Evolutionary conservation across 768 basidiomycete species (phyloP), one percentile per base, ranked within the genome.

Genomic region (Solioccasus polychromus): DNA sequence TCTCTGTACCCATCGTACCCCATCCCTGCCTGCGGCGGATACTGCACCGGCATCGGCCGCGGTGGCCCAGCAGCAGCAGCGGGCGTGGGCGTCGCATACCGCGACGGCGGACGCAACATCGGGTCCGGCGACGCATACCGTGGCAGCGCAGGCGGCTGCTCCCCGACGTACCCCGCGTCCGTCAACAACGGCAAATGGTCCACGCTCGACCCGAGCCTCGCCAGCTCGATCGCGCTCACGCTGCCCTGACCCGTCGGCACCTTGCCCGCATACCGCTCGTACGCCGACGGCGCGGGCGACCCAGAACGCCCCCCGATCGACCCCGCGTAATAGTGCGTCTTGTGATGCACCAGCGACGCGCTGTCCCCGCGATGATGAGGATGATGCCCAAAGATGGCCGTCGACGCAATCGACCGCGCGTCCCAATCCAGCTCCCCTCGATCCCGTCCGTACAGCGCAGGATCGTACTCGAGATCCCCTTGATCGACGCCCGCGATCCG

Each of bases 391-490:
- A 85, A 69, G 37, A 83, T 57, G 22, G 71, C 75, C 0, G 76
- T 73, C 9, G 83, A 83, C 6, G 82, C 75, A 53, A 92, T 72
- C 0, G 89, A 92, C 8, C 83, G 80, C 35, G 76, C 74, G 54
- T 96, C 93, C 91, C 89, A 95, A 56, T 94, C 91, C 38, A 83
- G 61, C 63, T 95, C 90, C 42, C 88, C 90, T 48, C 86, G 75
- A 60, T 92, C 90, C 14, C 88, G 81, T 53, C 75, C 77, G 57
- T 92, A 92, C 17, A 88, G 66, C 7, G 65, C 71, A n/a, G 85
- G 88, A 57, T 92, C 90, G 60, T 89, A 91, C 62, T 85, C 88
- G 37, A 92, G 73, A 50, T 92, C 86, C 52, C 69, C 71, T 77
- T 92, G 83, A 46, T 85, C 78, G 58, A 92, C 75, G 52, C 79